Percentiles rank a stretch among this genome's conserved stretches.
These are phyloP conservation scores for Stereocaulon alpinum DNA, from an alignment of 495 filamentous ascomycete genomes.

Conservation along the genomic window DNA sequence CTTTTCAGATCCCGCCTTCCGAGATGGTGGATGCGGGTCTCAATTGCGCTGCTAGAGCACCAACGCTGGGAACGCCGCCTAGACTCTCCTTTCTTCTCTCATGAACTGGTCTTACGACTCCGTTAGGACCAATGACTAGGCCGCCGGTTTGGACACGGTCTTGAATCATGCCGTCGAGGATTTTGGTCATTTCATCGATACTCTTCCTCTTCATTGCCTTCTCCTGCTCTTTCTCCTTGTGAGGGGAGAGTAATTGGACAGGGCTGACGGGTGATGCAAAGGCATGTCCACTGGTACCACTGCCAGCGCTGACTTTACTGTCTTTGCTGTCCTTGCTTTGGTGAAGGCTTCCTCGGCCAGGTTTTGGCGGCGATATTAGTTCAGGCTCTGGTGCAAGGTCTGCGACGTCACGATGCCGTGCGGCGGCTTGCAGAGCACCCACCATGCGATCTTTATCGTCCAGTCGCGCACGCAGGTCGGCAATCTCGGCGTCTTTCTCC, in stretches of 20 bases:
- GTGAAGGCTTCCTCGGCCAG: slow-evolving; percentile 26
- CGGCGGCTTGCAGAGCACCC: slow-evolving; percentile 71
- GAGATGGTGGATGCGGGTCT: slow-evolving; percentile 17
- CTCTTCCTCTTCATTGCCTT: slow-evolving; percentile 51
- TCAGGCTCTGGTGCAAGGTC: slow-evolving; percentile 42
- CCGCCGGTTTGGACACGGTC: slow-evolving; percentile 65
- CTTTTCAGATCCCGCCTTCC: slow-evolving; percentile 10
- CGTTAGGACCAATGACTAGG: slow-evolving; percentile 47
- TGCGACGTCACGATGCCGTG: slow-evolving; percentile 79
- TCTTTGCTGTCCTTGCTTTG: slow-evolving; percentile 27
- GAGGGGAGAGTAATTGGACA: slow-evolving; percentile 22
- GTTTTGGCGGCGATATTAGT: slow-evolving; percentile 24
- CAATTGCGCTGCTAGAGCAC: slow-evolving; percentile 19
- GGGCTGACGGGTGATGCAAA: slow-evolving; percentile 20
- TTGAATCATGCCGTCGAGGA: slow-evolving; percentile 92
- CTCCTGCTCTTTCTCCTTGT: slow-evolving; percentile 21
- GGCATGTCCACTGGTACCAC: slow-evolving; percentile 9
- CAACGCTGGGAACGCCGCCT: slow-evolving; percentile 12
- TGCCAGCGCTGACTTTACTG: slow-evolving; percentile 17
- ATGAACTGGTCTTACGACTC: slow-evolving; percentile 40
- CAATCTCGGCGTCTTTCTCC: slow-evolving; percentile 91
- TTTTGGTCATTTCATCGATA: slow-evolving; percentile 78
- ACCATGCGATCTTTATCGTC: slow-evolving; percentile 97
- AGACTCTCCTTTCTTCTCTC: slow-evolving; percentile 19
- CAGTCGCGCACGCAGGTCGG: slow-evolving; percentile 74